phyloP scores from a whole-genome alignment of 371 early-diverging fungal species.

The Conidiobolus incongruus region DNA sequence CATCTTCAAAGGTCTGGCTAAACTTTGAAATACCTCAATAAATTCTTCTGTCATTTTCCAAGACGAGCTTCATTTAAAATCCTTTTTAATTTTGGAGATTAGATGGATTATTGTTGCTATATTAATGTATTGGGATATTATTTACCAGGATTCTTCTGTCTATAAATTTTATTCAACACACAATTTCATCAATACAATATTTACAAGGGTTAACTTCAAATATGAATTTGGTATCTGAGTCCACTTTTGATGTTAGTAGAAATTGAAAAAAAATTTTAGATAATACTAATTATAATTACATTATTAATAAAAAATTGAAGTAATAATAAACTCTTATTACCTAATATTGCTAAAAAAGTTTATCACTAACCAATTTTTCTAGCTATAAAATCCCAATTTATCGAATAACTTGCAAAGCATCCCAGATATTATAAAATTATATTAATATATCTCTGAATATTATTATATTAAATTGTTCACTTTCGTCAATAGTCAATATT shows the following conservation, averaged over 20 bases:
- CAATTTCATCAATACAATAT: constrained; percentile 15
- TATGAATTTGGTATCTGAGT: constrained; percentile 23
- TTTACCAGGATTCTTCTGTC: constrained; percentile 24
- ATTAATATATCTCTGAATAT: not conserved
- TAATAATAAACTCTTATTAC: too few species aligned
- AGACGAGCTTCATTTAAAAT: constrained; percentile 36
- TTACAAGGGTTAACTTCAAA: constrained; percentile 55
- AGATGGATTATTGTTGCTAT: too few species aligned
- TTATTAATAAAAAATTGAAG: too few species aligned
- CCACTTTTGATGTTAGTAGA: constrained; percentile 40
- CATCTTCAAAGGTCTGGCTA: constrained; percentile 22
- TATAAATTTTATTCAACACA: constrained; percentile 26
- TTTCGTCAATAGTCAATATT: constrained; percentile 60
- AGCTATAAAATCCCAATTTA: constrained; percentile 49
- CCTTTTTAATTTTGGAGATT: constrained; percentile 18
- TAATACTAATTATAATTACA: constrained; percentile 38
- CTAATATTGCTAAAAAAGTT: constrained; percentile 74
- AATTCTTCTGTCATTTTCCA: constrained; percentile 27
- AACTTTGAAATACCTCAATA: constrained; percentile 14
- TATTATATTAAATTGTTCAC: too few species aligned
- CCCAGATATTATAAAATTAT: constrained; percentile 46
- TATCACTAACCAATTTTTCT: constrained; percentile 15
- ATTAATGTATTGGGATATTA: too few species aligned
- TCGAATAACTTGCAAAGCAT: constrained; percentile 58
- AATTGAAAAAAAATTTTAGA: constrained; percentile 84